Evolutionary conservation across 495 filamentous ascomycete species (phyloP).

Genomic region (Aspergillus ellipticus): DNA sequence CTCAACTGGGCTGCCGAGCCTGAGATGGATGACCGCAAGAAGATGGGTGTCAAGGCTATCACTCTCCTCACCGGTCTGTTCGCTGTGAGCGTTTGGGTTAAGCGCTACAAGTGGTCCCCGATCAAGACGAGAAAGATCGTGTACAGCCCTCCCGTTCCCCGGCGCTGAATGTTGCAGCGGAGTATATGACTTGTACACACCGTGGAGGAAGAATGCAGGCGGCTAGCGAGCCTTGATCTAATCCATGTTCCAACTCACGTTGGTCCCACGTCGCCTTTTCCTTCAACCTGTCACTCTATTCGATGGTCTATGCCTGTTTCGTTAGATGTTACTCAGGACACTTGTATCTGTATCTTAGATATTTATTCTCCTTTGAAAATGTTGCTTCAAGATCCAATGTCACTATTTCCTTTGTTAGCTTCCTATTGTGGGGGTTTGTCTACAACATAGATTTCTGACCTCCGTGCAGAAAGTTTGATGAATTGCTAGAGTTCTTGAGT

Average conservation of each 20-base stretch:
- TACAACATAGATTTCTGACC: not conserved
- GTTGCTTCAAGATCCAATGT: constrained; percentile 30
- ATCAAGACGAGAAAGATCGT: constrained; percentile 93
- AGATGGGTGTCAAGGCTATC: constrained; percentile 96
- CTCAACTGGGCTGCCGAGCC: constrained; percentile 99
- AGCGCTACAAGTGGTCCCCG: constrained; percentile 97
- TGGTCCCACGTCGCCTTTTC: constrained; percentile 23
- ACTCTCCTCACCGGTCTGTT: constrained; percentile 72
- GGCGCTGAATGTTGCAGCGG: constrained; percentile 35
- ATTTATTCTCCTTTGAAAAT: constrained; percentile 45
- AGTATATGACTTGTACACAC: constrained; percentile 37
- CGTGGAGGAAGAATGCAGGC: constrained; percentile 25
- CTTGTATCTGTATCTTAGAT: constrained; percentile 52
- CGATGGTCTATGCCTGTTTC: constrained; percentile 39
- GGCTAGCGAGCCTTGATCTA: constrained; percentile 29
- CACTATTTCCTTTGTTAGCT: constrained; percentile 41
- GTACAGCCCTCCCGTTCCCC: constrained; percentile 69
- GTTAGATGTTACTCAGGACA: constrained; percentile 44
- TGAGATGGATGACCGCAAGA: constrained; percentile 98
- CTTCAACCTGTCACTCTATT: constrained; percentile 30
- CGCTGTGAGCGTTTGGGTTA: constrained; percentile 92
- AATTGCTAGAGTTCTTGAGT: not conserved
- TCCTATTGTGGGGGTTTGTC: not conserved
- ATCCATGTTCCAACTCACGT: constrained; percentile 26
- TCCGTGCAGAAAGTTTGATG: not conserved